phyloP scores from a whole-genome alignment of 352 stramenopile species.

The Thalassiosira sp. region DNA sequence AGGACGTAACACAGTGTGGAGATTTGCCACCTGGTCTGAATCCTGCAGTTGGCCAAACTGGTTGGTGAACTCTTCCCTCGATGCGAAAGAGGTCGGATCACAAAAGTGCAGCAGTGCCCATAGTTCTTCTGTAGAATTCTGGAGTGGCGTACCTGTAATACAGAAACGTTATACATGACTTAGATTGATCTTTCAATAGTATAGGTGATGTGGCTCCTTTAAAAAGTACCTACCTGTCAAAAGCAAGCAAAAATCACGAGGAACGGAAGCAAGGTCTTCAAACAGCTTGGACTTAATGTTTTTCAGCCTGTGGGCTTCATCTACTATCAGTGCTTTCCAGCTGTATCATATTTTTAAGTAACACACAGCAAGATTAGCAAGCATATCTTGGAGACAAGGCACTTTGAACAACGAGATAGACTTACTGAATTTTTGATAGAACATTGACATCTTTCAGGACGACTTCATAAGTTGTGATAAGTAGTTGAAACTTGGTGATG shows the following conservation, averaged over 20 bases:
- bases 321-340: conserved; percentile 96
- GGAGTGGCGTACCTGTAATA: conserved; percentile 95
- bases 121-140: conserved; percentile 97
- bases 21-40: conserved; percentile 91
- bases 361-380: conserved; percentile 86
- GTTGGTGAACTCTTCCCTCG: conserved; percentile 90
- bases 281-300: conserved; percentile 93
- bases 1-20: conserved; percentile 92
- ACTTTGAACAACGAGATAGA: conserved; percentile 83
- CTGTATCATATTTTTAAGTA: conserved; percentile 58
- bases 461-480: conserved; percentile 99
- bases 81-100: conserved; percentile 91
- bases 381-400: conserved; percentile 31
- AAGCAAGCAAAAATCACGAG: conserved; percentile 88
- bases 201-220: too few species aligned
- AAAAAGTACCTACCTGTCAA: too few species aligned
- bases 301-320: conserved; percentile 97
- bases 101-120: conserved; percentile 97
- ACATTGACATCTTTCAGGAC: conserved; percentile 90
- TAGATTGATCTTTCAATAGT: too few species aligned
- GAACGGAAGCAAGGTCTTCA: conserved; percentile 88
- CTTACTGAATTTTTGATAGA: conserved; percentile 87
- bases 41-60: conserved; percentile 85
- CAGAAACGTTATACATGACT: too few species aligned
- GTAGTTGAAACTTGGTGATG: conserved; percentile 94